Base-by-base conservation (phyloP, 2,329 filamentous ascomycete genomes). In the Rhynchosporium graminicola region DNA sequence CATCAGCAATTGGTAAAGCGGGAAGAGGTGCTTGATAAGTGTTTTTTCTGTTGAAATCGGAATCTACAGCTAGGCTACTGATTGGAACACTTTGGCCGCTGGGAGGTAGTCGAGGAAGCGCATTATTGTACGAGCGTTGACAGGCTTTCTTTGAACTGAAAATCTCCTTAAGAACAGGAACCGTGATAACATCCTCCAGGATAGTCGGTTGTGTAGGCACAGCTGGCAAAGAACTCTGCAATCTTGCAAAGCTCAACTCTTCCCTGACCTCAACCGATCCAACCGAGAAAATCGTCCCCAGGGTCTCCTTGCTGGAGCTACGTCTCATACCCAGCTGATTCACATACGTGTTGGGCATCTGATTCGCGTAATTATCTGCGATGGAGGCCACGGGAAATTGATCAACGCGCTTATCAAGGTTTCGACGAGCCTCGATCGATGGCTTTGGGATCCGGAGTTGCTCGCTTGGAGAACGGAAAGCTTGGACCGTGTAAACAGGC, bases 221-320 rank as follows among this genome's bases (percentile, higher is more conserved):
- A 45, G 68, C 60, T 15, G 70, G 70, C 15, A 71, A 57, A 20
- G 65, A 62, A 33, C 63, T 65, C 31, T 72, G 68, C 9, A 71
- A 33, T 47, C 66, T 60, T 8, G 60, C 62, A 48, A 69, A 65
- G 54, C 62, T 65, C 9, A 67, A 46, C 47, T 72, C 71, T 20
- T 69, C 69, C 29, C 67, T 61, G 8, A 64, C 50, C 56, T 74
- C 70, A 2, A 64, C 61, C 40, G 66, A 69, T n/a, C 69, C 71
- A 40, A 73, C 69, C 3, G 68, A 70, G 20, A 70, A 69, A 4
- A 72, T 72, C 3, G 70, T 73, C 0, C 63, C 66, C 15, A 73
- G 58, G 9, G 71, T 74, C 47, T 74, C 72, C 43, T 71, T 73
- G 43, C 65, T 64, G 7, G 66, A 59, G 43, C 57, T 50, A 56